Base-by-base conservation (phyloP, 768 basidiomycete genomes). In the Holtermannia corniformis region DNA sequence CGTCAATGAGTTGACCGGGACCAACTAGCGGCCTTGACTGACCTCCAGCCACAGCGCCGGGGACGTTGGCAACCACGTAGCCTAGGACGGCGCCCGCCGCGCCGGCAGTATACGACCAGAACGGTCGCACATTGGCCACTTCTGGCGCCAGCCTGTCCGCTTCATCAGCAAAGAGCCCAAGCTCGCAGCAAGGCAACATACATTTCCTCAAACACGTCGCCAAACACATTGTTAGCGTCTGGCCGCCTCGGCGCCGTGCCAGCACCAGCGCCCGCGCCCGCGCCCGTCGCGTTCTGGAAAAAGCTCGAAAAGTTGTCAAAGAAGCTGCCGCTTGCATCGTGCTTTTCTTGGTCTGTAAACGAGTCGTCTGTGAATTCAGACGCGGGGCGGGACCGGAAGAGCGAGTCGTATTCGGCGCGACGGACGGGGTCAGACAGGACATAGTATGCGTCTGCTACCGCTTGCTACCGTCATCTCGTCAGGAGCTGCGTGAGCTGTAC, bases 371-470 rank as follows among this genome's bases (percentile, higher is more conserved):
- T 68, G 55, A 63, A 68, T 25, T 58, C 65, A 43, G 59, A 62
- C 26, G 62, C 54, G 28, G 61, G 64, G 24, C 57, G 49, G 5
- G 61, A 63, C 13, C 54, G 61, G 50, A 67, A 65, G 28, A 73
- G 63, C 3, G 70, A 55, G 49, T 75, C 73, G 61, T 75, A 75
- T 52, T 75, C 74, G 44, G 72, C 62, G 42, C 72, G 59, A 10
- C 75, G 58, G 41, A 78, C 76, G 3, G 82, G 72, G 71, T 95
- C 88, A 2, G 87, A 89, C 32, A 96, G 80, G 23, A 92, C 86
- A 68, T 87, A 95, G 74, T 93, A 93, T 16, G 90, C 90, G 71
- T 95, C 91, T 49, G 91, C 89, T 57, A 95, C 83, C 5, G 85
- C 82, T 85, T 85, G 66, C 49, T 59, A 57, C 28, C 24, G 26